Evolutionary conservation across 208 protist species (phyloP).

Genomic region (Strigomonas galati): DNA sequence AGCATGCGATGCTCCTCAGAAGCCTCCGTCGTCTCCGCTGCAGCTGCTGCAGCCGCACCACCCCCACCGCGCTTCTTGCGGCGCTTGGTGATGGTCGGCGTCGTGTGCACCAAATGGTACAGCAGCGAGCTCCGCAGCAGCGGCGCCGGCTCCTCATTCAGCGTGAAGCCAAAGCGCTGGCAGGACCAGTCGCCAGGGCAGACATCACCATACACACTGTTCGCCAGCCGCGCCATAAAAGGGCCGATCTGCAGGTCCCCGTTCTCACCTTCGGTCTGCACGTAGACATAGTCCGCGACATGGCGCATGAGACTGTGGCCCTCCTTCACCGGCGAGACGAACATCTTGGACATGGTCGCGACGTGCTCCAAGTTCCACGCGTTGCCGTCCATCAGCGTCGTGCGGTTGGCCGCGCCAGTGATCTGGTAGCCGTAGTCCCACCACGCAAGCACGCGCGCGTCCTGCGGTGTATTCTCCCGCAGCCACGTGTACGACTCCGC

Average conservation of each 20-base stretch:
- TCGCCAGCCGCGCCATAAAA: conserved; percentile 60
- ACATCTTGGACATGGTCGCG: conserved; percentile 93
- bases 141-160: conserved; percentile 27
- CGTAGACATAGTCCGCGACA: conserved; percentile 97
- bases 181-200: conserved; percentile 66
- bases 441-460: conserved; percentile 96
- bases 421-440: conserved; percentile 99
- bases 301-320: conserved; percentile 90
- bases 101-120: too few species aligned
- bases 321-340: conserved; percentile 80
- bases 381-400: conserved; percentile 98
- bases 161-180: conserved; percentile 38
- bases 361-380: conserved; percentile 99
- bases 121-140: conserved; percentile 54
- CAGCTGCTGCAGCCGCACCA: neutral
- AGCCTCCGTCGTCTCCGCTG: conserved; percentile 37
- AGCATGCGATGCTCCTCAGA: conserved; percentile 27
- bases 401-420: conserved; percentile 95
- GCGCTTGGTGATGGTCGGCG: conserved; percentile 28
- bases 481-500: conserved; percentile 97
- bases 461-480: conserved; percentile 87
- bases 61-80: neutral
- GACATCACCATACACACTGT: conserved; percentile 76
- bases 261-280: conserved; percentile 35
- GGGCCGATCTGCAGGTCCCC: conserved; percentile 57